Percentiles rank a stretch among this genome's conserved stretches.
phyloP scores from a whole-genome alignment of 2,329 filamentous ascomycete genomes.

The Teratosphaeria gauchensis region DNA sequence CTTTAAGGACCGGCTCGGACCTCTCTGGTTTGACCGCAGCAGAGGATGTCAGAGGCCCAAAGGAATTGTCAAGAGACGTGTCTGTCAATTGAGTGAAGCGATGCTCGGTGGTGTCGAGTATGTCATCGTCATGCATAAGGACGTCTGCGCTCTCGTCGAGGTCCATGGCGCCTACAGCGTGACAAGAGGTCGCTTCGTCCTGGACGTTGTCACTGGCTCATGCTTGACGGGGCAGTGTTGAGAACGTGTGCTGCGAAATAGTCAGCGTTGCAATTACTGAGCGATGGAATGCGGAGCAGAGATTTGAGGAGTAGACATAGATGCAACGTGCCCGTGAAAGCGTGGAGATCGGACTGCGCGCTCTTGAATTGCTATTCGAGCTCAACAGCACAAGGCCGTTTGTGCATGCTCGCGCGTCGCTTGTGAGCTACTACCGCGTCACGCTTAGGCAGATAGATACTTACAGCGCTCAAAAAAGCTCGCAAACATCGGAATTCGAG shows the following conservation, averaged over 20 bases:
- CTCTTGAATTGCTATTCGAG: neutral
- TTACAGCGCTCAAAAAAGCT: neutral
- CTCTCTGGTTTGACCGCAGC: neutral
- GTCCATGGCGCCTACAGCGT: slow-evolving; percentile 1
- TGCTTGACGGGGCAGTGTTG: neutral
- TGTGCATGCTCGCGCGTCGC: neutral
- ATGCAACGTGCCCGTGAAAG: neutral
- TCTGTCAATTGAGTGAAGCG: slow-evolving; percentile 5
- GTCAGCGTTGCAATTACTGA: neutral
- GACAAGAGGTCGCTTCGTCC: neutral
- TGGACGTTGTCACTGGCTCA: neutral
- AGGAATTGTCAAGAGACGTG: slow-evolving; percentile 1
- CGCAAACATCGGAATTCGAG: neutral
- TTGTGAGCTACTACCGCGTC: neutral
- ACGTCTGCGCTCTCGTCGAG: slow-evolving; percentile 10
- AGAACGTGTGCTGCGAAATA: neutral
- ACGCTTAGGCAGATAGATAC: neutral
- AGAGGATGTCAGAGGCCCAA: neutral
- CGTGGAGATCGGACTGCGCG: neutral
- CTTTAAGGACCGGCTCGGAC: slow-evolving; percentile 11
- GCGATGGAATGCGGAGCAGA: neutral
- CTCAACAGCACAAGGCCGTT: neutral
- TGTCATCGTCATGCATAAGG: slow-evolving; percentile 18
- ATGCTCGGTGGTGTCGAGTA: slow-evolving; percentile 12
- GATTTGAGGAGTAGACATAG: too few species aligned